These are phyloP conservation scores for Sporisorium exsertum DNA, from an alignment of 1,284 basidiomycete species.

Conservation along the genomic window DNA sequence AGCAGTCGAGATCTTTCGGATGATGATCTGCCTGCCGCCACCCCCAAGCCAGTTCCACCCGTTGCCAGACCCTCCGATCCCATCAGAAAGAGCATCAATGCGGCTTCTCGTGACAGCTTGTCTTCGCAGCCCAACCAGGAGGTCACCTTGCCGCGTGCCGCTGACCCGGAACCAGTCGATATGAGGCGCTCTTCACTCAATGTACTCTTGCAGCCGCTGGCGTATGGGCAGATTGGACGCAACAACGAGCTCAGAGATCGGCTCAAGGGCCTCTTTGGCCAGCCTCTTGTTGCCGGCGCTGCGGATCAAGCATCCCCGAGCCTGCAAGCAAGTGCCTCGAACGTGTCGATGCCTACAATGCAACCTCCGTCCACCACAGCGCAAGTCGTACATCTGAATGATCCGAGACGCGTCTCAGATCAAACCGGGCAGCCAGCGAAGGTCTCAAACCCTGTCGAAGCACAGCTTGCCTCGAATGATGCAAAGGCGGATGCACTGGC, in stretches of 20 bases:
- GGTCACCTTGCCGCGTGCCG: not conserved
- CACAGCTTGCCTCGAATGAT: not conserved
- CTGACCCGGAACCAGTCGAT: not conserved
- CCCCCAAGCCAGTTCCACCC: not conserved
- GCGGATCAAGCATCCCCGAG: not conserved
- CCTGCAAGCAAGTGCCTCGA: not conserved
- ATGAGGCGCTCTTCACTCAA: conserved; percentile 23
- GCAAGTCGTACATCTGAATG: conserved; percentile 1
- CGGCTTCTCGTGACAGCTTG: not conserved
- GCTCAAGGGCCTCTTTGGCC: conserved; percentile 51
- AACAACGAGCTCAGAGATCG: conserved; percentile 30
- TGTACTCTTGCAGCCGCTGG: conserved; percentile 35
- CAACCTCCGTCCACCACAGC: not conserved
- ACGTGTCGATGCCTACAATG: not conserved
- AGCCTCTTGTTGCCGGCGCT: conserved; percentile 32
- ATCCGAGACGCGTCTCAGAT: conserved; percentile 1
- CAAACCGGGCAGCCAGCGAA: not conserved
- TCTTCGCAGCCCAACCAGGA: conserved; percentile 1
- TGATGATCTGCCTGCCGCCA: conserved; percentile 4
- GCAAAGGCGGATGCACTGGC: not conserved
- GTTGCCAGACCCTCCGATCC: not conserved
- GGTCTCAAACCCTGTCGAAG: not conserved
- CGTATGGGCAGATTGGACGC: conserved; percentile 18
- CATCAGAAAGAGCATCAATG: not conserved
- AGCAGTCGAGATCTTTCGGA: conserved; percentile 49